Percentiles rank a stretch among this genome's conserved stretches.
Evolutionary conservation across 805 yeast species (phyloP).

Genomic region (Myxozyma monticola): DNA sequence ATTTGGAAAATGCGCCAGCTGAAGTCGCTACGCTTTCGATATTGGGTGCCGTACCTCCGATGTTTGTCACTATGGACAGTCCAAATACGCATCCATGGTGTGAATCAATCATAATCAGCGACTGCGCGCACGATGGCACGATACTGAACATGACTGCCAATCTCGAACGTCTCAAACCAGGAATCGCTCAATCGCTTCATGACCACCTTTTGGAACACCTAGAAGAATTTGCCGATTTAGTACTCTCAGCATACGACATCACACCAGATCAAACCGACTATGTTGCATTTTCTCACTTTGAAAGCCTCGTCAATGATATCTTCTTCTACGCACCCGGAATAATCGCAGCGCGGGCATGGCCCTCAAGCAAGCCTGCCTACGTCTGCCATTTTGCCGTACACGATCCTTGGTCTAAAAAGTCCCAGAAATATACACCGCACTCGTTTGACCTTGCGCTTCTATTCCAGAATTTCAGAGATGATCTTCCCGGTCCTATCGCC

Average conservation of each 20-base stretch:
- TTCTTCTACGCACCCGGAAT: constrained; percentile 2
- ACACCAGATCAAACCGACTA: not conserved
- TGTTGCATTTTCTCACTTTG: constrained; percentile 1
- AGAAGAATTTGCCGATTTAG: not conserved
- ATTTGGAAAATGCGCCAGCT: not conserved
- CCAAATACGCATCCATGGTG: constrained; percentile 1
- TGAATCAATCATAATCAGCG: not conserved
- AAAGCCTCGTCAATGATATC: constrained; percentile 3
- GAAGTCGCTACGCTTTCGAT: not conserved
- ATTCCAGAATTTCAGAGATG: constrained; percentile 5
- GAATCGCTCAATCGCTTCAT: not conserved
- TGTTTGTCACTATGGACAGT: not conserved
- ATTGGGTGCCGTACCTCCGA: not conserved
- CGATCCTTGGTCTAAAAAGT: not conserved
- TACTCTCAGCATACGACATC: not conserved
- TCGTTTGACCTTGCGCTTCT: constrained; percentile 11
- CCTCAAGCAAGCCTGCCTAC: not conserved
- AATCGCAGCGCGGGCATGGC: constrained; percentile 2
- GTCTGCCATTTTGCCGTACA: not conserved
- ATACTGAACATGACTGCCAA: not conserved
- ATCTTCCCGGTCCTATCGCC: not conserved
- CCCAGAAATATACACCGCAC: constrained; percentile 4
- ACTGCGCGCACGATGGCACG: constrained; percentile 4
- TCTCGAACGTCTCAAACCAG: not conserved
- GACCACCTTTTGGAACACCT: not conserved